Conservation (phyloP, 352 stramenopile species). For the Pythium vanterpoolii region DNA sequence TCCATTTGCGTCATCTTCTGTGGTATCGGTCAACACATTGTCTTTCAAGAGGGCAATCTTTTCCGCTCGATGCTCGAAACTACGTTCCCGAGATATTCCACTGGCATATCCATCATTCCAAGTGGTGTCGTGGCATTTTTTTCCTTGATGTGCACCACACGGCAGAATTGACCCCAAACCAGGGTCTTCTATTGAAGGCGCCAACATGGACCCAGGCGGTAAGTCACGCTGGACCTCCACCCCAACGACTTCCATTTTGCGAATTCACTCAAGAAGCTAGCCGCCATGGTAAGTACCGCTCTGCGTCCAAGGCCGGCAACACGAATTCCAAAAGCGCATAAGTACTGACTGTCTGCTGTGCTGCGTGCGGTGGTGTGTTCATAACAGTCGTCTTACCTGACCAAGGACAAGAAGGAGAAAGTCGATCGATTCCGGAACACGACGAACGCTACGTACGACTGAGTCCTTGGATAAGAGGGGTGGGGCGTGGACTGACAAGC, state of each 20-base stretch:
- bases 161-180: neutral
- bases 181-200: neutral
- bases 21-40: too few species aligned
- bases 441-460: constrained; percentile 62
- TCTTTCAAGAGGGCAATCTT: too few species aligned
- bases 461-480: neutral
- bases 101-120: too few species aligned
- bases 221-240: neutral
- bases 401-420: constrained; percentile 72
- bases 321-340: neutral
- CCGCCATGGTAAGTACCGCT: neutral
- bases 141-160: constrained; percentile 8
- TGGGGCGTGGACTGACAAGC: neutral
- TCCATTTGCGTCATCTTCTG: too few species aligned
- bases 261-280: neutral
- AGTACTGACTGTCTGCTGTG: neutral
- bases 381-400: constrained; percentile 18
- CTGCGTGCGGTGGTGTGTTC: neutral
- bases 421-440: constrained; percentile 69
- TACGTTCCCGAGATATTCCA: too few species aligned
- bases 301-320: neutral
- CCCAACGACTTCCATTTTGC: neutral
- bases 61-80: too few species aligned
- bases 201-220: neutral
- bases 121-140: constrained; percentile 4